Conservation (phyloP, 495 filamentous ascomycete species). For the Evernia prunastri region DNA sequence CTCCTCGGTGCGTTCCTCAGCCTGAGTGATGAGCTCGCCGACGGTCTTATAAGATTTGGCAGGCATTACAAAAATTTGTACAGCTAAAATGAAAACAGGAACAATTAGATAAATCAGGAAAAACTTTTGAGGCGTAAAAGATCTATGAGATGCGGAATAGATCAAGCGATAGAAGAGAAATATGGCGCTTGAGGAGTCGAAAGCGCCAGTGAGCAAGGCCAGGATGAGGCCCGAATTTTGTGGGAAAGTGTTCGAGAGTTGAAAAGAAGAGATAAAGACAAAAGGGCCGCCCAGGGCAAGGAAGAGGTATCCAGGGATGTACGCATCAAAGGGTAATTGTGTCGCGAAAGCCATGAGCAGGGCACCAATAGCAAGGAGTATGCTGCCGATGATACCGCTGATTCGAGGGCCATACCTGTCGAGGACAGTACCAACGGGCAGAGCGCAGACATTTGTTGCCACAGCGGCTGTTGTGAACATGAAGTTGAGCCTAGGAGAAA, state of each 20-base stretch:
- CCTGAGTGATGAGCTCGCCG: constrained; percentile 57
- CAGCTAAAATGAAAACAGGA: constrained; percentile 49
- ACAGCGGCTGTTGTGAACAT: constrained; percentile 67
- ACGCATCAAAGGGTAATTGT: constrained; percentile 53
- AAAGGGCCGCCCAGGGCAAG: constrained; percentile 62
- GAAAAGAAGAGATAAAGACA: constrained; percentile 64
- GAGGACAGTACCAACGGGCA: constrained; percentile 60
- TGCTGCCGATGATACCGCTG: constrained; percentile 48
- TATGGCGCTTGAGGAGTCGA: constrained; percentile 63
- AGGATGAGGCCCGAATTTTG: constrained; percentile 59
- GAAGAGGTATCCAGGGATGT: constrained; percentile 57
- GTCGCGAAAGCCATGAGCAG: constrained; percentile 54
- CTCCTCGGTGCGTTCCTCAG: constrained; percentile 53
- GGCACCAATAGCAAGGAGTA: constrained; percentile 51
- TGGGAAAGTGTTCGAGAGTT: constrained; percentile 66
- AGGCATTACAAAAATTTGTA: constrained; percentile 57
- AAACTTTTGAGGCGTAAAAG: constrained; percentile 54
- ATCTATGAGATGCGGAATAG: constrained; percentile 45
- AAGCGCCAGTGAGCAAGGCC: constrained; percentile 62
- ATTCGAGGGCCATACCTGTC: constrained; percentile 61
- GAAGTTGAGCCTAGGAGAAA: constrained; percentile 48
- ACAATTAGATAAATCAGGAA: constrained; percentile 59
- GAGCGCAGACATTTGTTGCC: constrained; percentile 58
- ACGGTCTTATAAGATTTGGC: constrained; percentile 53
- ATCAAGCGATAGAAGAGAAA: constrained; percentile 59